A percentile compares a stretch with the other conserved stretches of the same genome.
These are phyloP conservation scores for Rhynchosporium secalis DNA, from an alignment of 2,329 filamentous ascomycete genomes.

Conservation along the genomic window DNA sequence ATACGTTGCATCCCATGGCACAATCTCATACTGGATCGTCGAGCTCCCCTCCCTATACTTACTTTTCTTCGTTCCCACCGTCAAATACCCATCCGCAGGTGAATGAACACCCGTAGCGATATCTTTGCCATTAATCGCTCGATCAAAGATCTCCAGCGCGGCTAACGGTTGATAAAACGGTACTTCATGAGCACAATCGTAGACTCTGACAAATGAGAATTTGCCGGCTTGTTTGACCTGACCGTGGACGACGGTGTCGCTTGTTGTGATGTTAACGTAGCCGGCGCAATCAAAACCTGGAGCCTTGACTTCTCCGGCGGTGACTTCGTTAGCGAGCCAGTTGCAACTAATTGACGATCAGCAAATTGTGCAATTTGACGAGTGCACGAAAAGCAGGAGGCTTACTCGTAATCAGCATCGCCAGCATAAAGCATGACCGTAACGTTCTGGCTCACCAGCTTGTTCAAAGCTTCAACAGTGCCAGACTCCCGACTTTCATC, in stretches of 20 bases:
- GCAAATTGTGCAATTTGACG: slow-evolving; percentile 32
- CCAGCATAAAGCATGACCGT: slow-evolving; percentile 67
- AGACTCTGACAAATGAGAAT: slow-evolving; percentile 64
- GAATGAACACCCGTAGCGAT: slow-evolving; percentile 53
- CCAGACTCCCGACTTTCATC: slow-evolving; percentile 52
- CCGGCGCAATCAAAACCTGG: slow-evolving; percentile 57
- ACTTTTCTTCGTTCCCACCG: slow-evolving; percentile 29
- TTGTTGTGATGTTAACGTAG: slow-evolving; percentile 69
- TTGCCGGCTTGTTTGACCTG: slow-evolving; percentile 74
- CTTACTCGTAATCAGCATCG: slow-evolving; percentile 50
- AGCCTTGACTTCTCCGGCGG: slow-evolving; percentile 59
- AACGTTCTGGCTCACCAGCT: slow-evolving; percentile 62
- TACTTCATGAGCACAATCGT: slow-evolving; percentile 60
- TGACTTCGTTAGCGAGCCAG: slow-evolving; percentile 70
- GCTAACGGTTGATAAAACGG: slow-evolving; percentile 55
- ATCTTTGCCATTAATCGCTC: slow-evolving; percentile 50
- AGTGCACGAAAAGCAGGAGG: slow-evolving; percentile 40
- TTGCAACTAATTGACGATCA: slow-evolving; percentile 61
- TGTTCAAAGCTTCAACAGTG: slow-evolving; percentile 50
- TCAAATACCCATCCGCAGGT: slow-evolving; percentile 40
- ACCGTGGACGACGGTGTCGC: slow-evolving; percentile 63
- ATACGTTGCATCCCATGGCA: slow-evolving; percentile 49
- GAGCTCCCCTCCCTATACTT: slow-evolving; percentile 35
- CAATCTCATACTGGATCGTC: slow-evolving; percentile 47
- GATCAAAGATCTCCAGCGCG: slow-evolving; percentile 52